Conservation (phyloP, 2,329 filamentous ascomycete genomes). For the Westerdykella aurantiaca region DNA sequence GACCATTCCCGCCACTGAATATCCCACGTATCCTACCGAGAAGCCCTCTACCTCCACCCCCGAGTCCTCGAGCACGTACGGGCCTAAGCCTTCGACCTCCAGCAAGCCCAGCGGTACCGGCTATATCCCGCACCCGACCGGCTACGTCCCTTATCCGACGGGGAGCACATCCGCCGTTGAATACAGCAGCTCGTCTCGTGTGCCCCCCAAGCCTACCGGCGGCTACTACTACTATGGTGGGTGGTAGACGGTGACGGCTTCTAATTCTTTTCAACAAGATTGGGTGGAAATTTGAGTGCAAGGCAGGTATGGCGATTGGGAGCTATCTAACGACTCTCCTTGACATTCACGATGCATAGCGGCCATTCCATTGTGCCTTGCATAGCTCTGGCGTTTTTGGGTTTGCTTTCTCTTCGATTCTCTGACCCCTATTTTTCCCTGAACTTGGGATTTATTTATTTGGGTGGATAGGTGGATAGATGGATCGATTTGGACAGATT, state of each 20-base stretch:
- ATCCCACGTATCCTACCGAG: conserved; percentile 5
- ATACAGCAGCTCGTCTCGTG: conserved; percentile 8
- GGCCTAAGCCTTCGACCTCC: background rate
- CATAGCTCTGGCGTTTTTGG: conserved; percentile 20
- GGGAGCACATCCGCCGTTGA: conserved; percentile 4
- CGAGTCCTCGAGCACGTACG: conserved; percentile 11
- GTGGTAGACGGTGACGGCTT: conserved; percentile 1
- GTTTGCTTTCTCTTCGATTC: background rate
- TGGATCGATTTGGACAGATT: no score
- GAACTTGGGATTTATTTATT: background rate
- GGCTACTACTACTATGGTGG: conserved; percentile 5
- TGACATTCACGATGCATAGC: background rate
- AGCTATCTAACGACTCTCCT: conserved; percentile 6
- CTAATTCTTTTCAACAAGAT: no score
- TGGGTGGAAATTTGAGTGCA: conserved; percentile 2
- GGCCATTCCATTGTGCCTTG: conserved; percentile 4
- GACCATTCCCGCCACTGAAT: conserved; percentile 11
- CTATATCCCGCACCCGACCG: conserved; percentile 8
- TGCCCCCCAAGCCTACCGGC: conserved; percentile 15
- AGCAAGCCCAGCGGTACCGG: conserved; percentile 1
- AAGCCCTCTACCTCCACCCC: conserved; percentile 5
- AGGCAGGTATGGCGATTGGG: conserved; percentile 3
- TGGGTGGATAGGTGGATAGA: no score
- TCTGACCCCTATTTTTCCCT: background rate
- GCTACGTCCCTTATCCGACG: conserved; percentile 19